phyloP scores from a whole-genome alignment of 306 rosid species.

The Dicorynia guianensis region DNA sequence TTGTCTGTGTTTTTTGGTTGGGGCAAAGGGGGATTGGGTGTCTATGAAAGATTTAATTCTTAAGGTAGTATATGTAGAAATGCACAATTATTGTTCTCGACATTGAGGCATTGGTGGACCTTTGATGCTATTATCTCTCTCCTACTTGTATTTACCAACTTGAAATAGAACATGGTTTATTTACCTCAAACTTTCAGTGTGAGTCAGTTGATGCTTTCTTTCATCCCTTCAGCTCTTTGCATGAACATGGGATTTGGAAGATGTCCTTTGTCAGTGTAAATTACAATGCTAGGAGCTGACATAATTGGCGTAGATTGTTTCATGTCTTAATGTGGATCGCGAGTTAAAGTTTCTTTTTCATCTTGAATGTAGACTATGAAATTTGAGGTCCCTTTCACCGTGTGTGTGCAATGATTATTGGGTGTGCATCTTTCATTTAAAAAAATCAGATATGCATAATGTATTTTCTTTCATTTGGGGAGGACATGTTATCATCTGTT shows the following conservation, averaged over 20 bases:
- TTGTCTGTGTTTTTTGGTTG: neutral
- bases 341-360: constrained; percentile 1
- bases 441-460: no score
- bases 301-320: no score
- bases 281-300: no score
- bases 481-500: no score
- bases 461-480: no score
- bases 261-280: no score
- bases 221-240: neutral
- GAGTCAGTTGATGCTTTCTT: neutral
- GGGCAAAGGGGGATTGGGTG: neutral
- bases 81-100: neutral
- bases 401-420: neutral
- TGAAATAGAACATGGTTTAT: constrained; percentile 38
- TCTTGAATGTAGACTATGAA: constrained; percentile 10
- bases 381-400: neutral
- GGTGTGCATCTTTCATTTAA: no score
- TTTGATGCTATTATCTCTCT: constrained; percentile 18
- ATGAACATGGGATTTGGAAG: constrained; percentile 1
- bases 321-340: no score
- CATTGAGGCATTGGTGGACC: neutral
- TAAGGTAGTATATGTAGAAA: neutral
- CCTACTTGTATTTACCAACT: constrained; percentile 1
- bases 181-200: constrained; percentile 12
- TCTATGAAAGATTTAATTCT: neutral